phyloP scores from a whole-genome alignment of 2,329 filamentous ascomycete genomes.

The Cytospora mali region DNA sequence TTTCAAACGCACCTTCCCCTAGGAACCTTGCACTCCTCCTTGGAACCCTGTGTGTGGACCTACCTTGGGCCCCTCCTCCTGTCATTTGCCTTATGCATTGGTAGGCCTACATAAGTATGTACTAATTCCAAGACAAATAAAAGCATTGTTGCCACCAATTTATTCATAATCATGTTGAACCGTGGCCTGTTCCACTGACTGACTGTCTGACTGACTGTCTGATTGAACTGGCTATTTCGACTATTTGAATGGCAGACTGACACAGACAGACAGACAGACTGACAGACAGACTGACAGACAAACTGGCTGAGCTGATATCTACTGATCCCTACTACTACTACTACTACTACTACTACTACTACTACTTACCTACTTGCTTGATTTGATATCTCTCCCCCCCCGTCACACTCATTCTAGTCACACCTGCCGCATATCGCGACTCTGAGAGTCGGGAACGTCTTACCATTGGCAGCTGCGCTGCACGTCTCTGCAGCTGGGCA shows the following conservation, averaged over 20 bases:
- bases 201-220: background rate
- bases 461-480: constrained; percentile 17
- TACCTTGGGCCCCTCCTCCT: constrained; percentile 18
- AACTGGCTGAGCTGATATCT: background rate
- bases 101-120: background rate
- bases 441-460: background rate
- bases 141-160: constrained; percentile 4
- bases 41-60: constrained; percentile 21
- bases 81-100: constrained; percentile 26
- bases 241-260: too few relatives aligned
- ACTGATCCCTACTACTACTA: background rate
- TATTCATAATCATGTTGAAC: background rate
- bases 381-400: background rate
- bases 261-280: too few relatives aligned
- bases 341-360: background rate
- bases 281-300: background rate
- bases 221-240: too few relatives aligned
- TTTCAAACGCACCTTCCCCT: background rate
- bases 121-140: background rate
- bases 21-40: constrained; percentile 4
- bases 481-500: constrained; percentile 18
- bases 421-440: background rate
- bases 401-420: background rate
- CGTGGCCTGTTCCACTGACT: background rate
- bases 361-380: background rate